Base-by-base conservation (phyloP, 768 basidiomycete species). In the Pleurotus pulmonarius region DNA sequence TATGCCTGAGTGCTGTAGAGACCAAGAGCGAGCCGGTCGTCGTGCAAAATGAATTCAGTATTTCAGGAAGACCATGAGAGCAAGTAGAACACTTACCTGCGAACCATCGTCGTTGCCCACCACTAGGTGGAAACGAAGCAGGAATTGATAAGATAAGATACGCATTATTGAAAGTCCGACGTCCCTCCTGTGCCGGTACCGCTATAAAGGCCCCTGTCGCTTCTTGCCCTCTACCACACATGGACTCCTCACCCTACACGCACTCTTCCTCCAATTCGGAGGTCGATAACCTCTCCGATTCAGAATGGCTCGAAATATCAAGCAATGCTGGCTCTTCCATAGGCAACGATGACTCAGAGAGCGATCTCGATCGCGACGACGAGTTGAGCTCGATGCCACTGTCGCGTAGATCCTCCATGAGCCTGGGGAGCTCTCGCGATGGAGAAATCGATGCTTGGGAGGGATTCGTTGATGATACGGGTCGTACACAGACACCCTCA, bases 221-320 rank as follows among this genome's bases (percentile, higher is more conserved):
- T 49, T 41, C 44, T 55, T 29, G 22, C 29, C 37, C 52, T 44
- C 29, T 16, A 51, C 58, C 54, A 59, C 38, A 22, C n/a, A 61
- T 59, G 49, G 59, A 57, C 61, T 39, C 61, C 58, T 57, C 55
- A 56, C 49, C 49, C 53, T 49, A 60, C 58, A 64, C 70, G 61
- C 72, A 72, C 58, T 71, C 73, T 60, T 73, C 75, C 55, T 66
- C 65, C 59, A 74, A 82, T 69, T 82, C 86, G 63, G 88, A 90
- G 67, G 66, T 78, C 61, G 88, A 87, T 67, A 81, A 70, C 59
- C 69, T 83, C 59, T 91, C 88, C 39, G 90, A 92, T 73, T 89
- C 87, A 26, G 90, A 92, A 70, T 92, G 90, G 90, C 85, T 89
- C 64, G 89, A 91, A 64, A 79, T 92, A 61, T 74, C 86, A 26